Conservation (phyloP, 495 filamentous ascomycete genomes). For the Penicillium goetzii region DNA sequence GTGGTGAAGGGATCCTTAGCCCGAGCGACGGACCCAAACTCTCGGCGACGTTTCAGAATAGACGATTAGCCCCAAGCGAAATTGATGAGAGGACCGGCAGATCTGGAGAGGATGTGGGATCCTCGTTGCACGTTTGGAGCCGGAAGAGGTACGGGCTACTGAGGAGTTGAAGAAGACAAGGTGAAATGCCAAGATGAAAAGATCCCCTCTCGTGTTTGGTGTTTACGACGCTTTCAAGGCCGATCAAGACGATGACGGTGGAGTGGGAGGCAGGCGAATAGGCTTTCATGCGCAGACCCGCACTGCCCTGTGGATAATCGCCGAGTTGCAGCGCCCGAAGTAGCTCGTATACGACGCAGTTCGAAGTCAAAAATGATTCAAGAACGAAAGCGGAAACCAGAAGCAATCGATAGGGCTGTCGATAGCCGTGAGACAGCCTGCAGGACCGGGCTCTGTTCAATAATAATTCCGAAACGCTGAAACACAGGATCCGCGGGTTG, state of each 20-base stretch:
- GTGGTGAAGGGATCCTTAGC: constrained; percentile 19
- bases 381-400: neutral
- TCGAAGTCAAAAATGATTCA: constrained; percentile 12
- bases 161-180: constrained; percentile 10
- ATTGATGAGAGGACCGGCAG: constrained; percentile 13
- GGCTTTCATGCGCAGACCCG: constrained; percentile 25
- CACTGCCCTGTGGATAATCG: constrained; percentile 17
- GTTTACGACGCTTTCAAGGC: constrained; percentile 31
- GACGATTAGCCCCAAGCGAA: constrained; percentile 14
- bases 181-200: constrained; percentile 4
- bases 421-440: neutral
- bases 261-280: constrained; percentile 31
- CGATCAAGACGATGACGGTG: constrained; percentile 32
- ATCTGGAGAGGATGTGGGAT: neutral
- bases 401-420: neutral
- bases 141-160: neutral
- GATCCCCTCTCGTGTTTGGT: constrained; percentile 24
- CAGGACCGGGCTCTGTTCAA: neutral
- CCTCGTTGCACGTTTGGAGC: constrained; percentile 14
- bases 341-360: neutral
- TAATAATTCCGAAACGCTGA: constrained; percentile 2
- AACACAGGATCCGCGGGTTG: constrained; percentile 23
- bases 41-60: constrained; percentile 40
- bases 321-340: constrained; percentile 8
- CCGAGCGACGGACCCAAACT: constrained; percentile 27